phyloP scores from a whole-genome alignment of 148 eudicot species.

The Silene uniflora region DNA sequence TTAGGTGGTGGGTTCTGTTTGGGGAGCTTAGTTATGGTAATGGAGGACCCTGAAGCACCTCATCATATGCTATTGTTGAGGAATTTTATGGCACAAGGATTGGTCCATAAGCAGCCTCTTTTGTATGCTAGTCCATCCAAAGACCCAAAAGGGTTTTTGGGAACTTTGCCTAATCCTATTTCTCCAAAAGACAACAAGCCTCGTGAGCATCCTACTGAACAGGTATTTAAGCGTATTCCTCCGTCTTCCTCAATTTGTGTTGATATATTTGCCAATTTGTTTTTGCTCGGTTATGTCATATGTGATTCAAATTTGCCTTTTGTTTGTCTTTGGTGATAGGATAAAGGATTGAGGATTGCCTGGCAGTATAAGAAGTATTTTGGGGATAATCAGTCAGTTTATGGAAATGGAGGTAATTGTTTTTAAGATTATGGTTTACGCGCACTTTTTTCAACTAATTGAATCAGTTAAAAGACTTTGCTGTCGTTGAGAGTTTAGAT shows the following conservation, averaged over 20 bases:
- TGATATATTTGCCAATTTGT: not conserved
- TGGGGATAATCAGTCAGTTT: constrained; percentile 49
- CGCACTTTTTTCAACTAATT: not conserved
- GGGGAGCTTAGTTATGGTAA: constrained; percentile 87
- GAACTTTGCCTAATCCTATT: constrained; percentile 77
- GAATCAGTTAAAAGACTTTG: not conserved
- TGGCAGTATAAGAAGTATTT: constrained; percentile 94
- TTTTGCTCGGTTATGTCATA: not conserved
- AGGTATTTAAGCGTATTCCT: constrained; percentile 35
- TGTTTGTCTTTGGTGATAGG: constrained; percentile 37
- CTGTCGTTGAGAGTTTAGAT: not conserved
- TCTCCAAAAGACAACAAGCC: constrained; percentile 69
- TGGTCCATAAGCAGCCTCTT: constrained; percentile 82
- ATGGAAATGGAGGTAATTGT: constrained; percentile 48
- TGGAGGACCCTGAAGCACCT: constrained; percentile 97
- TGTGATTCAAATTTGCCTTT: not conserved
- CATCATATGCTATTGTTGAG: constrained; percentile 94
- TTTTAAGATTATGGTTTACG: not conserved
- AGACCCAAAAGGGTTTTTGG: constrained; percentile 88
- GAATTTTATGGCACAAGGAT: constrained; percentile 95
- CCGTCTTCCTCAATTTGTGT: not conserved
- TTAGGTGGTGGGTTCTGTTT: constrained; percentile 88
- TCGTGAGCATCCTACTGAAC: constrained; percentile 50
- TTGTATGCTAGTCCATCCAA: constrained; percentile 80
- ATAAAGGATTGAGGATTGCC: constrained; percentile 81